Percentiles rank a stretch among this genome's conserved stretches.
These are phyloP conservation scores for Sambucus nigra DNA, from an alignment of 129 eudicot species.

Conservation along the genomic window DNA sequence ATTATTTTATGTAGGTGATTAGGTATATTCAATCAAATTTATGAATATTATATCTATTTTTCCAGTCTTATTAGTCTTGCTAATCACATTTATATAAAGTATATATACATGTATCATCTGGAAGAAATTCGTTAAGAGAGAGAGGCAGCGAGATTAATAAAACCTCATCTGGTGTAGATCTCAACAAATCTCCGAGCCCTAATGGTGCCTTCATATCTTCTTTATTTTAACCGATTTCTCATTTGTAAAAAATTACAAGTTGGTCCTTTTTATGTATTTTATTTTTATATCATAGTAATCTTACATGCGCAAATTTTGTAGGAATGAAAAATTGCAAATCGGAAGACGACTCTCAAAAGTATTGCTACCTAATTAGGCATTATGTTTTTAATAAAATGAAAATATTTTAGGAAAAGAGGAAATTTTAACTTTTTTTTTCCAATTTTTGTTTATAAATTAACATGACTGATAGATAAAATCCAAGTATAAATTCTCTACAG, in stretches of 20 bases:
- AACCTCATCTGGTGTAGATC: conserved; percentile 82
- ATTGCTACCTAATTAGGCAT: too few relatives aligned
- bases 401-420: too few relatives aligned
- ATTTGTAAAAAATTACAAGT: not conserved
- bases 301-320: conserved; percentile 27
- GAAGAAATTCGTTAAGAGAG: conserved; percentile 90
- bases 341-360: conserved; percentile 70
- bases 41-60: too few relatives aligned
- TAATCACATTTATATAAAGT: not conserved
- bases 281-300: too few relatives aligned
- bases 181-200: conserved; percentile 46
- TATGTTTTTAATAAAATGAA: not conserved
- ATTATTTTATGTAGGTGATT: too few relatives aligned
- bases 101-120: conserved; percentile 35
- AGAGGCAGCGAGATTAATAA: conserved; percentile 77
- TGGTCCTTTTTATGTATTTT: not conserved
- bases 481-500: too few relatives aligned
- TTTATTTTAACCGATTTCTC: too few relatives aligned
- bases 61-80: too few relatives aligned
- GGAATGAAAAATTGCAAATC: conserved; percentile 62
- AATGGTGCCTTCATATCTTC: conserved; percentile 17
- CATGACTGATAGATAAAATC: too few relatives aligned
- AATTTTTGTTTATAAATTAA: too few relatives aligned
- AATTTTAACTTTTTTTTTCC: too few relatives aligned
- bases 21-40: too few relatives aligned